These are phyloP conservation scores for Eucalyptus leucophloia DNA, from an alignment of 345 rosid genomes.

Conservation along the genomic window DNA sequence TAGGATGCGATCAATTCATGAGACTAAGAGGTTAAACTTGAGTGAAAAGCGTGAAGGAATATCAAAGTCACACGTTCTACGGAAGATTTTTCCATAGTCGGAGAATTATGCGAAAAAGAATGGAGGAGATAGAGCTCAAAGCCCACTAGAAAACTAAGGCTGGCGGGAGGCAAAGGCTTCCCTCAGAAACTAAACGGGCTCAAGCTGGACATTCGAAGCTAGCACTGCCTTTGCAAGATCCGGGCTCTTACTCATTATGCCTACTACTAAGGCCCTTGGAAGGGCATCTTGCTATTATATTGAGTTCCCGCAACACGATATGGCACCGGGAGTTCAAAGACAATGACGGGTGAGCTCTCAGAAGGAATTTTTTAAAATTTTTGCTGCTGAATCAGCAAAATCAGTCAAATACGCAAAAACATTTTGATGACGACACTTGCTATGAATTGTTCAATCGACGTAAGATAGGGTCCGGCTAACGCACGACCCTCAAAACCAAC, in stretches of 20 bases:
- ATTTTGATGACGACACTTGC: too few species aligned
- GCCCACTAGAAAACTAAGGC: not conserved
- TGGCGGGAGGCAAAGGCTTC: not conserved
- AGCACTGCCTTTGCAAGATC: not conserved
- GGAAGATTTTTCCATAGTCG: not conserved
- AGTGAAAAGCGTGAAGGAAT: not conserved
- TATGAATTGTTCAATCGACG: too few species aligned
- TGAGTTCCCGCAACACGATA: not conserved
- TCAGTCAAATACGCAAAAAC: not conserved
- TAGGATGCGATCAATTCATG: too few species aligned
- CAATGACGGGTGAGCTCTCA: not conserved
- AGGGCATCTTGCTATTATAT: not conserved
- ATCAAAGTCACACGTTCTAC: not conserved
- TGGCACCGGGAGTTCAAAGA: not conserved
- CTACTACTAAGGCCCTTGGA: not conserved
- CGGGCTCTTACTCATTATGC: not conserved
- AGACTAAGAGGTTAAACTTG: not conserved
- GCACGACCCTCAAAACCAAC: not conserved
- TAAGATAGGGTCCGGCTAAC: too few species aligned
- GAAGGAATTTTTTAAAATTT: rapidly evolving
- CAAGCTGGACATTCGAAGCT: not conserved
- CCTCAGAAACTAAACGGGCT: not conserved
- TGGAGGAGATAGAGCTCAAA: not conserved
- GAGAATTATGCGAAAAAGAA: not conserved
- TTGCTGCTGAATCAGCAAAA: not conserved